These are phyloP conservation scores for Metarhizium guizhouense DNA, from an alignment of 2,329 filamentous ascomycete genomes.

Conservation along the genomic window DNA sequence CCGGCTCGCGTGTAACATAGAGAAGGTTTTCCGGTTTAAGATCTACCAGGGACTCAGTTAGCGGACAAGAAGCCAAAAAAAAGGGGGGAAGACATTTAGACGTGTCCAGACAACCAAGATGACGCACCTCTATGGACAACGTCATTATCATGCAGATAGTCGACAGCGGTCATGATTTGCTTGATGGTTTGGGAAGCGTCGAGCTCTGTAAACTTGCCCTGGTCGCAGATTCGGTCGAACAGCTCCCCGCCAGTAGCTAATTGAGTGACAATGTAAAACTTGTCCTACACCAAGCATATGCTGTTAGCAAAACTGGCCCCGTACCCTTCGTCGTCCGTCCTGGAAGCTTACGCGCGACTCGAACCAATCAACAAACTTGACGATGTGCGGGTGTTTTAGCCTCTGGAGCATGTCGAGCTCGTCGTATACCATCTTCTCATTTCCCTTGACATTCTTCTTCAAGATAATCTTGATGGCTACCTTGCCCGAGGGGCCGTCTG, in stretches of 20 bases:
- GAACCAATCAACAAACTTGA: constrained; percentile 97
- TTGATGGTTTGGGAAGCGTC: constrained; percentile 93
- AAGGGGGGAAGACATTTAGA: not conserved
- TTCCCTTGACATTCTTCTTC: constrained; percentile 98
- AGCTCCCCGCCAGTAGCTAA: constrained; percentile 91
- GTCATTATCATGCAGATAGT: constrained; percentile 90
- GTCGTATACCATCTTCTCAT: constrained; percentile 98
- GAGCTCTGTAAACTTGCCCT: constrained; percentile 97
- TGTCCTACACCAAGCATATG: constrained; percentile 54
- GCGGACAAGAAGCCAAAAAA: not conserved
- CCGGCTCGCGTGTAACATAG: constrained; percentile 68
- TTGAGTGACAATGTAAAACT: constrained; percentile 98
- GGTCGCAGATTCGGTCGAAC: constrained; percentile 96
- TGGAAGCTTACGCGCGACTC: constrained; percentile 70
- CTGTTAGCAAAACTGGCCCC: not conserved
- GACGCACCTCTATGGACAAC: constrained; percentile 83
- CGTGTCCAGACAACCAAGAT: not conserved
- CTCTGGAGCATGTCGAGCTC: constrained; percentile 89
- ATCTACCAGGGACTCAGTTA: constrained; percentile 44
- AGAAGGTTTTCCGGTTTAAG: constrained; percentile 96
- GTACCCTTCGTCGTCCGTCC: not conserved
- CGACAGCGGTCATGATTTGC: constrained; percentile 84
- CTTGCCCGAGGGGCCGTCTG: constrained; percentile 73
- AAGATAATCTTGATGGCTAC: constrained; percentile 98
- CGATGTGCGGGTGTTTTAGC: constrained; percentile 89